Evolutionary conservation across 768 basidiomycete genomes (phyloP).

Genomic region (Hydnomerulius pinastri): DNA sequence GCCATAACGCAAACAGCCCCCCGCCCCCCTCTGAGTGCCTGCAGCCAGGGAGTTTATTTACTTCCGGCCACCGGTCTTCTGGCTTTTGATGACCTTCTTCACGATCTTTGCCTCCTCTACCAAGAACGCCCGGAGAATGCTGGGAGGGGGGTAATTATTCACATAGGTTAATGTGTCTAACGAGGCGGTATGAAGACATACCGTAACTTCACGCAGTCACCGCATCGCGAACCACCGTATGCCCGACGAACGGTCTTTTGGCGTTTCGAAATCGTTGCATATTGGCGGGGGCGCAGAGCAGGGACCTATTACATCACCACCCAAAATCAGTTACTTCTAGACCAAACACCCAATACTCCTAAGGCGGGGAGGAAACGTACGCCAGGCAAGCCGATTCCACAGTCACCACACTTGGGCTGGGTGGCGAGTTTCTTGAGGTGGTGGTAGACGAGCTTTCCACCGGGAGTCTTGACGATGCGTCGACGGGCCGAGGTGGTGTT

Average conservation of each 20-base stretch:
- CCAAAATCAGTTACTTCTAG: conserved; percentile 4
- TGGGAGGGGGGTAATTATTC: conserved; percentile 31
- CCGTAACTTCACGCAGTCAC: conserved; percentile 94
- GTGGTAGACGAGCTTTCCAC: conserved; percentile 97
- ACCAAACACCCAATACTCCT: neutral
- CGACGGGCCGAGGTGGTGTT: conserved; percentile 72
- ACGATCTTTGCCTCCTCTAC: conserved; percentile 99
- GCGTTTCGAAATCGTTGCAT: conserved; percentile 95
- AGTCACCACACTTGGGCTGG: conserved; percentile 98
- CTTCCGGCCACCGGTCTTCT: conserved; percentile 35
- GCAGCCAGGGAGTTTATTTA: conserved; percentile 11
- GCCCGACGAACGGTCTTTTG: conserved; percentile 95
- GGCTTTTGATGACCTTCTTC: conserved; percentile 98
- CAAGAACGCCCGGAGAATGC: conserved; percentile 97
- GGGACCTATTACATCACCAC: conserved; percentile 61
- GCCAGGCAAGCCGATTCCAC: conserved; percentile 90
- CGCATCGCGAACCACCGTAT: conserved; percentile 97
- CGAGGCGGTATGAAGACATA: conserved; percentile 39
- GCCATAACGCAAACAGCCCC: conserved; percentile 12
- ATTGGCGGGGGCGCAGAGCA: conserved; percentile 93
- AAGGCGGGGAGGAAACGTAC: conserved; percentile 53
- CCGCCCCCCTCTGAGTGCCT: neutral
- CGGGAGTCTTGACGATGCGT: conserved; percentile 96
- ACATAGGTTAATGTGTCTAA: neutral
- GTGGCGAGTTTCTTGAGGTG: conserved; percentile 94